Evolutionary conservation across 108 stramenopile genomes (phyloP).

Genomic region (Cyclostephanos invisitatus): DNA sequence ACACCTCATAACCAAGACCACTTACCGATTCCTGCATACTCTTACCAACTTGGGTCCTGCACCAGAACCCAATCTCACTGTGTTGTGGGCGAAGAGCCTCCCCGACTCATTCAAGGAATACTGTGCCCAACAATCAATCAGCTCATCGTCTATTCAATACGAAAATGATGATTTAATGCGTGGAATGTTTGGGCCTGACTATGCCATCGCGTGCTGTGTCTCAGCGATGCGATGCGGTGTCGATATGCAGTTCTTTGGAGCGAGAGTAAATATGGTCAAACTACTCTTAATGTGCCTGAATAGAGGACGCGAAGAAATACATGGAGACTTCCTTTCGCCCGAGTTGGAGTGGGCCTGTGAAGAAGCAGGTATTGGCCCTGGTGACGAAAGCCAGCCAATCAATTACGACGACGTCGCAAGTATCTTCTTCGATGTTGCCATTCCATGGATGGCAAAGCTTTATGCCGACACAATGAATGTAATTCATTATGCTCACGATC

Average conservation of each 20-base stretch:
- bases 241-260: slow-evolving; percentile 78
- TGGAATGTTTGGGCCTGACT: slow-evolving; percentile 62
- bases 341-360: slow-evolving; percentile 55
- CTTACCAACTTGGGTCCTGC: slow-evolving; percentile 50
- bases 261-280: slow-evolving; percentile 64
- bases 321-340: slow-evolving; percentile 54
- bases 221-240: slow-evolving; percentile 65
- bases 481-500: slow-evolving; percentile 69
- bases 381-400: slow-evolving; percentile 57
- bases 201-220: slow-evolving; percentile 74
- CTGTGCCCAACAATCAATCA: slow-evolving; percentile 60
- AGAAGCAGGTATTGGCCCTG: slow-evolving; percentile 56
- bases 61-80: slow-evolving; percentile 72
- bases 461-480: slow-evolving; percentile 78
- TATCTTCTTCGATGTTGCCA: slow-evolving; percentile 62
- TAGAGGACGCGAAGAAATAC: slow-evolving; percentile 64
- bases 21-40: slow-evolving; percentile 48
- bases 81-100: slow-evolving; percentile 61
- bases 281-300: slow-evolving; percentile 68
- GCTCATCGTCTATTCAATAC: slow-evolving; percentile 56
- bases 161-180: slow-evolving; percentile 74
- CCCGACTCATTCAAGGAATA: slow-evolving; percentile 59
- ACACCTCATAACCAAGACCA: slow-evolving; percentile 63
- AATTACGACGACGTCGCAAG: slow-evolving; percentile 51
- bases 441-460: slow-evolving; percentile 75